Evolutionary conservation across 768 basidiomycete genomes (phyloP).

Genomic region (Fomitopsis serialis): DNA sequence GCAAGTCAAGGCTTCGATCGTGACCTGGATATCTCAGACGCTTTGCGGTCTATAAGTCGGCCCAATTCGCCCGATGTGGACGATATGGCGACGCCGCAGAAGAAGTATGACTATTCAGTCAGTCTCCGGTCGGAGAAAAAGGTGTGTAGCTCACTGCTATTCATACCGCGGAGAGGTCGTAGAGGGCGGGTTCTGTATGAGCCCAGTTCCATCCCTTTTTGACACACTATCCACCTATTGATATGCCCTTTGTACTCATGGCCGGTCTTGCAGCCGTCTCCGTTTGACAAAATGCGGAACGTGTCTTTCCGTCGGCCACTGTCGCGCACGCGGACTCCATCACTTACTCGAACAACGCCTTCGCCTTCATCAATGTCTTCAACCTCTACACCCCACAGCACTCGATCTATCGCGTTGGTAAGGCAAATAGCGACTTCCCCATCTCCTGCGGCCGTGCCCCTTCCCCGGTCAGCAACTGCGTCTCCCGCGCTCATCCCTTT

Average conservation of each 20-base stretch:
- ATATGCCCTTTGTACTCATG: no score
- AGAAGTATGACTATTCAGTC: slow-evolving; percentile 28
- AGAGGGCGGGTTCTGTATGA: no score
- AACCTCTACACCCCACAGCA: slow-evolving; percentile 37
- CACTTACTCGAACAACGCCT: slow-evolving; percentile 25
- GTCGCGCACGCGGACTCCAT: slow-evolving; percentile 29
- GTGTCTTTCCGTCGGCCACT: slow-evolving; percentile 24
- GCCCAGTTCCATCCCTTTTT: no score
- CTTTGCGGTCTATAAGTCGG: slow-evolving; percentile 23
- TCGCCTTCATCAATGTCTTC: slow-evolving; percentile 23
- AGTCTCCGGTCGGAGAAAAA: slow-evolving; percentile 27
- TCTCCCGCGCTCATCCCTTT: slow-evolving; percentile 14
- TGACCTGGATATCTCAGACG: slow-evolving; percentile 23
- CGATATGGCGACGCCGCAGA: slow-evolving; percentile 15
- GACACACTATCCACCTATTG: no score
- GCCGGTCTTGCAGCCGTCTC: slow-evolving; percentile 18
- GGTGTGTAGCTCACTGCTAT: slow-evolving; percentile 13
- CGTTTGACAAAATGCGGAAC: slow-evolving; percentile 22
- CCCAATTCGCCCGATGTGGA: slow-evolving; percentile 15
- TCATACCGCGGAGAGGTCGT: neutral
- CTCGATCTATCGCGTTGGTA: slow-evolving; percentile 35
- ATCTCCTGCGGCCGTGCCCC: slow-evolving; percentile 44
- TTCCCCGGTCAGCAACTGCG: slow-evolving; percentile 27
- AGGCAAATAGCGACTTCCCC: slow-evolving; percentile 35
- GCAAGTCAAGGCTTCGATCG: slow-evolving; percentile 9